Conservation (phyloP, 805 yeast species). For the Hanseniaspora occidentalis region DNA sequence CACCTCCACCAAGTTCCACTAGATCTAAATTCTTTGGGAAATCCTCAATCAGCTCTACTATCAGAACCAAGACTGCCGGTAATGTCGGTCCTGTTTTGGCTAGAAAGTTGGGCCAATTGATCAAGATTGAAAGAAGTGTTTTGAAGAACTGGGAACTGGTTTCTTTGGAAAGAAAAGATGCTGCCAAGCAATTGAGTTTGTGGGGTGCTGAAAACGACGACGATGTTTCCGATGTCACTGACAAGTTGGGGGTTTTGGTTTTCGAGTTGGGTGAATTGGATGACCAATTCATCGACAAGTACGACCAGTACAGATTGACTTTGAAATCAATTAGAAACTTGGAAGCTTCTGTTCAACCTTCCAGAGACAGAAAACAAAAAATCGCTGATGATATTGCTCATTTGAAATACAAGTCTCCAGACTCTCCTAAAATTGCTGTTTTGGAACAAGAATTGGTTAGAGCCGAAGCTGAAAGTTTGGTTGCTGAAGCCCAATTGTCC, state of each 20-base stretch:
- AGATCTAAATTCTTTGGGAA: constrained; percentile 77
- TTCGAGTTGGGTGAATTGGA: constrained; percentile 79
- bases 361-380: constrained; percentile 75
- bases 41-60: constrained; percentile 43
- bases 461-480: constrained; percentile 84
- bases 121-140: constrained; percentile 73
- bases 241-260: constrained; percentile 71
- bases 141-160: constrained; percentile 68
- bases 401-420: constrained; percentile 76
- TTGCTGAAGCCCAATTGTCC: constrained; percentile 84
- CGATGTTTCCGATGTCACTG: constrained; percentile 76
- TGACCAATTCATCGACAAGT: constrained; percentile 75
- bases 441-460: constrained; percentile 83
- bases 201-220: constrained; percentile 89
- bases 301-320: constrained; percentile 77
- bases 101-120: constrained; percentile 58
- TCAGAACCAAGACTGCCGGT: constrained; percentile 66
- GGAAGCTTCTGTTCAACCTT: constrained; percentile 79
- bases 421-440: constrained; percentile 63
- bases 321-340: constrained; percentile 72
- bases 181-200: constrained; percentile 66
- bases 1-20: constrained; percentile 84
- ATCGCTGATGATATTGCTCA: constrained; percentile 77
- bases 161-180: constrained; percentile 67
- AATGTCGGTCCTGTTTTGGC: constrained; percentile 71